phyloP scores from a whole-genome alignment of 2,329 filamentous ascomycete species.

The Penicillium decumbens region DNA sequence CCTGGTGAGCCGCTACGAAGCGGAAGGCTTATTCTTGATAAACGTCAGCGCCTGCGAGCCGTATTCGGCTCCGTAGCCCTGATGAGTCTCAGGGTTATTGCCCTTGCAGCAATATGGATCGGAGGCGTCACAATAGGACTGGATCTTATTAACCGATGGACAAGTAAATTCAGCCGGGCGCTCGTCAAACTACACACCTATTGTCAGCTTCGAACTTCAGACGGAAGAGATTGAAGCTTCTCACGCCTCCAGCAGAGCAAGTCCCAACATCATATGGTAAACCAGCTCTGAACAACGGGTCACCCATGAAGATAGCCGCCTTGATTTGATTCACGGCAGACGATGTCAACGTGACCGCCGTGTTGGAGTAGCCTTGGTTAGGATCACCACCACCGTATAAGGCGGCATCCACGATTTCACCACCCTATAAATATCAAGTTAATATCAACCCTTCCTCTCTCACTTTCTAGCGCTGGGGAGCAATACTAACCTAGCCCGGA shows the following conservation, averaged over 20 bases:
- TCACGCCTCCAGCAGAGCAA: conserved; percentile 56
- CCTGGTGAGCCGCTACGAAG: too few species aligned
- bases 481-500: conserved; percentile 51
- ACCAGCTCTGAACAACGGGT: conserved; percentile 55
- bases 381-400: conserved; percentile 55
- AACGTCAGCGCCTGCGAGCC: conserved; percentile 57
- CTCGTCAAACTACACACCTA: conserved; percentile 53
- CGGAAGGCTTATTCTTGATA: conserved; percentile 39
- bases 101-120: conserved; percentile 66
- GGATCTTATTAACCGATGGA: conserved; percentile 53
- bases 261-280: conserved; percentile 59
- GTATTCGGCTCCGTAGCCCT: conserved; percentile 59
- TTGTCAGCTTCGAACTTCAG: neutral
- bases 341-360: conserved; percentile 43
- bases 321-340: conserved; percentile 47
- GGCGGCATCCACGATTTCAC: conserved; percentile 60
- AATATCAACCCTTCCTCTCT: neutral
- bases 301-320: conserved; percentile 62
- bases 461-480: neutral
- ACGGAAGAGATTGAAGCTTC: conserved; percentile 23
- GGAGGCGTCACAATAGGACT: conserved; percentile 61
- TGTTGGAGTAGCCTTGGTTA: conserved; percentile 45
- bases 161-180: conserved; percentile 56
- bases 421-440: conserved; percentile 45
- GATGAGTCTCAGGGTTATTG: conserved; percentile 56